A percentile compares a stretch with the other conserved stretches of the same genome.
These are phyloP conservation scores for Rosa multiflora DNA, from an alignment of 306 rosid genomes.

Conservation along the genomic window DNA sequence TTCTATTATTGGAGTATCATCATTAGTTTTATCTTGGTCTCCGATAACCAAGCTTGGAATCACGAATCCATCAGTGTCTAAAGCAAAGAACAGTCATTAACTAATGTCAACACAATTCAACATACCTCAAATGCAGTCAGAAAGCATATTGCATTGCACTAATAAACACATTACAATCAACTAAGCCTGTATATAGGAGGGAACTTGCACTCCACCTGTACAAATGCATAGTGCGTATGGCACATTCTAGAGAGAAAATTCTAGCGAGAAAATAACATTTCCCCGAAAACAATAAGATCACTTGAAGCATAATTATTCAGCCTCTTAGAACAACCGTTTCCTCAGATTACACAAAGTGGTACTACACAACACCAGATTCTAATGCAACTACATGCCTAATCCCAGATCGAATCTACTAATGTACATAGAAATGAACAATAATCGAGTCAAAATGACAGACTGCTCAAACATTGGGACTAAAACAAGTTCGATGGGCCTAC, in stretches of 20 bases:
- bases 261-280: background rate
- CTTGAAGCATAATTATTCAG: background rate
- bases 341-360: background rate
- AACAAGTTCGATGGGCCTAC: background rate
- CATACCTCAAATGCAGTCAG: background rate
- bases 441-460: background rate
- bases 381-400: background rate
- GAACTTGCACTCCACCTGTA: background rate
- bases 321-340: background rate
- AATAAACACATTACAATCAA: background rate
- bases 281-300: background rate
- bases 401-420: background rate
- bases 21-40: conserved; percentile 43
- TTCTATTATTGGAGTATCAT: conserved; percentile 45
- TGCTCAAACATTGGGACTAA: background rate
- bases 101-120: background rate
- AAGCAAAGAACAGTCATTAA: conserved; percentile 17
- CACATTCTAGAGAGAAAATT: background rate
- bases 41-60: conserved; percentile 90
- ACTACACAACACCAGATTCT: background rate
- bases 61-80: conserved; percentile 94
- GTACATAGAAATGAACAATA: background rate
- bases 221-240: background rate
- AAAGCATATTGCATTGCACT: background rate
- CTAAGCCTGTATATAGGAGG: background rate